Base-by-base conservation (phyloP, 106 monocot genomes). In the Xerophyta viscosa region DNA sequence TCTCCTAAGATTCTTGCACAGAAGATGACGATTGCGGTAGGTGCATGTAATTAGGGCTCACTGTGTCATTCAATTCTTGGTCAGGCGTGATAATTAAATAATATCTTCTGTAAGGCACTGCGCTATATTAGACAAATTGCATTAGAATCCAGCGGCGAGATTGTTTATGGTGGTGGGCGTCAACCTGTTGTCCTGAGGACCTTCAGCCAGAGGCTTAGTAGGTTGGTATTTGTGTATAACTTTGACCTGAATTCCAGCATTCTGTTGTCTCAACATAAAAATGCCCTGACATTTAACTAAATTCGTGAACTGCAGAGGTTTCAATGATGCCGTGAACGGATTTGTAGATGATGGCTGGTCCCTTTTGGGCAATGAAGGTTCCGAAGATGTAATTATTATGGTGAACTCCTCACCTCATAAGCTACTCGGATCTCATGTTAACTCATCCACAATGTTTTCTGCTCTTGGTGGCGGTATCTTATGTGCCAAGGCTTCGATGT, bases 401-500 rank as follows among this genome's bases (percentile, higher is more conserved):
- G 58, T 86, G 17, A 92, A 92, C 49, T 74, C 76, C 14, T 87
- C 79, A 11, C 77, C 87, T 31, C 76, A 57, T 52, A 87, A 92
- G 29, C 67, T 83, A 61, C 28, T 80, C 41, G 80, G 74, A n/a
- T 67, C 76, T 18, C 48, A 73, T 64, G 62, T 54, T 8, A 85
- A 65, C 33, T 43, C 78, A 29, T 56, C 76, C 0, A 50, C 70
- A 3, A 46, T 77, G 27, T 66, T 77, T 21, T 73, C 82, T 21
- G n/a, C 76, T 15, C 31, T 77, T 27, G 72, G 79, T 1, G 79
- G 82, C 54, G 87, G 87, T 22, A 54, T 92, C n/a, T 64, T 92
- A 52, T 92, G 92, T 63, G 92, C 92, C 24, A 92, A 92, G 67
- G 87, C 92, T 9, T 92, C 92, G 9, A 87, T 92, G 87, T 48